Evolutionary conservation across 2,329 filamentous ascomycete genomes (phyloP), one percentile per base, ranked within the genome.

Genomic region (Penicillium vulpinum): DNA sequence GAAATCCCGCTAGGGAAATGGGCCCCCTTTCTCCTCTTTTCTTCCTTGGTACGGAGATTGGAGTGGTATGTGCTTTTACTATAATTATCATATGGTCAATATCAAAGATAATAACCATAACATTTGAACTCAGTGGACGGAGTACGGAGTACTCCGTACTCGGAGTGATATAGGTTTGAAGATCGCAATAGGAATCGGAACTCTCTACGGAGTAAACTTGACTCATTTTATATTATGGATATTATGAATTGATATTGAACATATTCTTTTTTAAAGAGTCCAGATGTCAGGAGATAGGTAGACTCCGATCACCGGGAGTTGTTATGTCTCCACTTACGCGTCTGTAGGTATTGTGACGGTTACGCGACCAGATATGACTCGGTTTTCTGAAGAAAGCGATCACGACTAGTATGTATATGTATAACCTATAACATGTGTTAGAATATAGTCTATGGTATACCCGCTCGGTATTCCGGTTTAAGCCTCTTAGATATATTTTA

Each of bases 21-120:
- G 31, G 38, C 11, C 48, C 50, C 50, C 54, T 36, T 46, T 33
- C 35, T 51, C 57, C 56, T 57, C 49, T 52, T 48, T 46, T 39
- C 36, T 51, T 26, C 38, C 39, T 52, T 36, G 21, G 50, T 53
- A 28, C 39, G 39, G 47, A 50, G 24, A 50, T 50, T 39, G 35
- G 24, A 11, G n/a, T 49, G 44, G 36, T 36, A 46, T 47, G 33
- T 55, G 52, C 46, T 51, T 51, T 44, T 43, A 22, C 48, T 48
- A 54, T 49, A 31, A 54, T 54, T 54, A 40, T 48, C 40, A 39
- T n/a, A 53, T 46, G 16, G 33, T 46, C 5, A 7, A 16, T 28
- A 8, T 35, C 33, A 33, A 33, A 36, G n/a, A 11, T 15, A n/a
- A n/a, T n/a, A n/a, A n/a, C n/a, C n/a, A n/a, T n/a, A n/a, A n/a